phyloP scores from a whole-genome alignment of 768 basidiomycete genomes.

The Rubroboletus satanas region DNA sequence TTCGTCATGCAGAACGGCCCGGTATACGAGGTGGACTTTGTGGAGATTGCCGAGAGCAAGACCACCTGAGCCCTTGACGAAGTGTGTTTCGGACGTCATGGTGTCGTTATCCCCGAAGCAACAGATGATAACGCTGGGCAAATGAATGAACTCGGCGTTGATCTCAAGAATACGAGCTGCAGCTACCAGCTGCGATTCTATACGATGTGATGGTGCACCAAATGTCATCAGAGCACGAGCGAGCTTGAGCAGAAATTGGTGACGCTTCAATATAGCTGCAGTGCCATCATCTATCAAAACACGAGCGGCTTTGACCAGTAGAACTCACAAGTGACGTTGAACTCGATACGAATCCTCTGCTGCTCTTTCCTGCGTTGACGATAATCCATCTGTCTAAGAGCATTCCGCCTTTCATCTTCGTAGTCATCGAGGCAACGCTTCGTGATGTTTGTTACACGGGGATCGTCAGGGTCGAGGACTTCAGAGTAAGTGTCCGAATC shows the following conservation, averaged over 20 bases:
- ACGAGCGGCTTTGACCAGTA: background rate
- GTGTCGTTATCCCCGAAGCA: slow-evolving; percentile 88
- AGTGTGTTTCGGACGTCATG: slow-evolving; percentile 86
- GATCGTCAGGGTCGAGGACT: slow-evolving; percentile 68
- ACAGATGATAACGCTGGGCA: slow-evolving; percentile 77
- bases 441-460: slow-evolving; percentile 56
- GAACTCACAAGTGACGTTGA: slow-evolving; percentile 65
- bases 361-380: slow-evolving; percentile 61
- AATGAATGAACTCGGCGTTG: slow-evolving; percentile 86
- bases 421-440: slow-evolving; percentile 51
- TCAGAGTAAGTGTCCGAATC: slow-evolving; percentile 42
- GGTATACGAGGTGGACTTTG: slow-evolving; percentile 80
- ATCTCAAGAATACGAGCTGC: slow-evolving; percentile 88
- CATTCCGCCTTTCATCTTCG: slow-evolving; percentile 59
- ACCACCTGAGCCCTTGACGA: slow-evolving; percentile 73
- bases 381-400: slow-evolving; percentile 63
- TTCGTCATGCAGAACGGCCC: slow-evolving; percentile 87
- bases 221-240: slow-evolving; percentile 87
- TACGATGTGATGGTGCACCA: slow-evolving; percentile 89
- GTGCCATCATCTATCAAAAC: background rate
- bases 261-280: slow-evolving; percentile 72
- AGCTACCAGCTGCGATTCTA: slow-evolving; percentile 87
- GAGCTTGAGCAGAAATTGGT: slow-evolving; percentile 81
- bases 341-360: slow-evolving; percentile 64
- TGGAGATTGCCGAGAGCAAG: slow-evolving; percentile 84